phyloP scores from a whole-genome alignment of 345 rosid species.

The Syzygium oleosum region DNA sequence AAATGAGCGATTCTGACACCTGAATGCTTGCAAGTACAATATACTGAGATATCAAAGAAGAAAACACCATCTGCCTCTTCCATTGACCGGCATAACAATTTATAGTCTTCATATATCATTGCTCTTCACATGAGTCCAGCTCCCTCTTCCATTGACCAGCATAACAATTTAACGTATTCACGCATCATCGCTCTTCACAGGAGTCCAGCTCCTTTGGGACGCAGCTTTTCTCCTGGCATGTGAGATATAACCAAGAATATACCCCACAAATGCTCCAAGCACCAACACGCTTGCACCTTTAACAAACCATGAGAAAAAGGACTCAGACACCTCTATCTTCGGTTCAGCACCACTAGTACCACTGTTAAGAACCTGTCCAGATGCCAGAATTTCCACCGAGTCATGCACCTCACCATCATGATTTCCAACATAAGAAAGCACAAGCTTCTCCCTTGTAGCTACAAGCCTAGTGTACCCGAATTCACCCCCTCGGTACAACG shows the following conservation, averaged over 20 bases:
- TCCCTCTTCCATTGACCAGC: background rate
- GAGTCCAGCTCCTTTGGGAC: constrained; percentile 42
- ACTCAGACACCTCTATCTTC: constrained; percentile 8
- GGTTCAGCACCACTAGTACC: constrained; percentile 8
- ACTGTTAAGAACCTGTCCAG: constrained; percentile 58
- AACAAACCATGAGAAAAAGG: constrained; percentile 36
- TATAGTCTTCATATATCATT: constrained; percentile 37
- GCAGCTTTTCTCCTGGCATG: constrained; percentile 36
- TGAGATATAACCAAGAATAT: constrained; percentile 51
- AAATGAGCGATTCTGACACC: background rate
- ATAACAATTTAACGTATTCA: constrained; percentile 10
- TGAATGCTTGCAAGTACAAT: background rate
- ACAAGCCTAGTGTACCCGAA: constrained; percentile 81
- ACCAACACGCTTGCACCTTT: constrained; percentile 64
- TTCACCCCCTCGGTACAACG: constrained; percentile 88
- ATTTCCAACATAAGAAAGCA: constrained; percentile 67
- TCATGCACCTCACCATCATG: constrained; percentile 92
- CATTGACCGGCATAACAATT: background rate
- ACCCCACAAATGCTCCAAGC: constrained; percentile 62
- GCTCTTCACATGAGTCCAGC: constrained; percentile 34
- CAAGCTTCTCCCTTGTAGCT: constrained; percentile 73
- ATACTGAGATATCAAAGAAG: background rate
- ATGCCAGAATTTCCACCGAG: constrained; percentile 62
- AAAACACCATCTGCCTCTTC: background rate
- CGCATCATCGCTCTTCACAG: constrained; percentile 46